phyloP scores from a whole-genome alignment of 805 yeast species.

The Yamadazyma sp. region DNA sequence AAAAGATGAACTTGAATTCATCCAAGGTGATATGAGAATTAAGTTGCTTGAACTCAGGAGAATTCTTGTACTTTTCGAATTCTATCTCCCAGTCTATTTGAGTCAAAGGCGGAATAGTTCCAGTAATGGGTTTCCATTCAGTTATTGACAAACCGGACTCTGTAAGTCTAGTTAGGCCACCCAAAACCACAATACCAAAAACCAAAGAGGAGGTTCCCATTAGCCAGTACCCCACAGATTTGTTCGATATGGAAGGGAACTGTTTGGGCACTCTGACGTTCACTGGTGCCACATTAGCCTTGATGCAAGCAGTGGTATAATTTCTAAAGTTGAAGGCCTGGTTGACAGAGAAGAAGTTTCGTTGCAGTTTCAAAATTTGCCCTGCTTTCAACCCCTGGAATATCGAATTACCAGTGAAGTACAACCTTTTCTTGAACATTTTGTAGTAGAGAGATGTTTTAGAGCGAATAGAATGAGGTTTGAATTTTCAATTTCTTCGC shows the following conservation, averaged over 20 bases:
- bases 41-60: constrained; percentile 89
- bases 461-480: constrained; percentile 2
- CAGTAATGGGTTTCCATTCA: constrained; percentile 98
- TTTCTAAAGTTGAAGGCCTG: constrained; percentile 5
- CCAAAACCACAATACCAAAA: constrained; percentile 93
- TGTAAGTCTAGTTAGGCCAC: constrained; percentile 92
- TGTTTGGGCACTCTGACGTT: not conserved
- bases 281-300: not conserved
- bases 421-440: constrained; percentile 55
- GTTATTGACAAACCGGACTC: constrained; percentile 96
- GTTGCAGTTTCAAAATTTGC: constrained; percentile 11
- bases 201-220: constrained; percentile 84
- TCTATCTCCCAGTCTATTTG: constrained; percentile 84
- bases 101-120: constrained; percentile 83
- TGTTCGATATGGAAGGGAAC: constrained; percentile 18
- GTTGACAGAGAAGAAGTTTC: constrained; percentile 10
- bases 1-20: constrained; percentile 91
- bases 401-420: constrained; percentile 55
- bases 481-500: constrained; percentile 3
- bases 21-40: constrained; percentile 88
- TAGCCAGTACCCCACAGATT: constrained; percentile 79
- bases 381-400: constrained; percentile 29
- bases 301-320: constrained; percentile 9
- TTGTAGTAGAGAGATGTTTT: constrained; percentile 3
- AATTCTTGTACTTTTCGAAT: constrained; percentile 72